A percentile compares a stretch with the other conserved stretches of the same genome.
Conservation (phyloP, 1,139 yeast species). For the Pichia sp. region DNA sequence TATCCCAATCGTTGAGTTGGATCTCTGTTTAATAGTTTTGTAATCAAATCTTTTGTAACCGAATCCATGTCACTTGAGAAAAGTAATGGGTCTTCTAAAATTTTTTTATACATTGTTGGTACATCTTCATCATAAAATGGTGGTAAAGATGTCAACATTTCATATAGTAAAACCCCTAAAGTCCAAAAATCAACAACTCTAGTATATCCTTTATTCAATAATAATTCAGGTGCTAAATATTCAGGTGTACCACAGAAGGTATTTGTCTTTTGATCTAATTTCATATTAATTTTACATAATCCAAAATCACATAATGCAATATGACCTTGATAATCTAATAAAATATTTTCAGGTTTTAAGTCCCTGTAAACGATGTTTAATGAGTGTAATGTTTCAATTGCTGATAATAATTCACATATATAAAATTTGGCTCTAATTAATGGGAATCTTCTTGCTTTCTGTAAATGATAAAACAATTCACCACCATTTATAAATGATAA, state of each 20-base stretch:
- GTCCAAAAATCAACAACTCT: slow-evolving; percentile 99
- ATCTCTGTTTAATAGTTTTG: slow-evolving; percentile 75
- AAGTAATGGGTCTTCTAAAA: slow-evolving; percentile 77
- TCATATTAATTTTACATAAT: slow-evolving; percentile 90
- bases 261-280: slow-evolving; percentile 58
- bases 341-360: slow-evolving; percentile 89
- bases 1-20: slow-evolving; percentile 73
- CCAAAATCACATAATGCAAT: slow-evolving; percentile 98
- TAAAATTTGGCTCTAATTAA: slow-evolving; percentile 87
- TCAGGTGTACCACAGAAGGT: slow-evolving; percentile 98
- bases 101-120: slow-evolving; percentile 91
- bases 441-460: slow-evolving; percentile 83
- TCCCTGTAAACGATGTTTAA: slow-evolving; percentile 92
- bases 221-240: slow-evolving; percentile 89
- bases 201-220: slow-evolving; percentile 89
- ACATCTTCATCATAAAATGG: slow-evolving; percentile 94
- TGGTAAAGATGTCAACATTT: slow-evolving; percentile 95
- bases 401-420: slow-evolving; percentile 88
- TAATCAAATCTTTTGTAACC: slow-evolving; percentile 79
- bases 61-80: slow-evolving; percentile 87
- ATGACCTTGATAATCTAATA: slow-evolving; percentile 93
- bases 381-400: slow-evolving; percentile 85
- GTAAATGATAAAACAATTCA: slow-evolving; percentile 90
- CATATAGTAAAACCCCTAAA: slow-evolving; percentile 83
- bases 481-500: slow-evolving; percentile 96